Conservation (phyloP, 495 filamentous ascomycete species). For the Mytilinidion resinicola region DNA sequence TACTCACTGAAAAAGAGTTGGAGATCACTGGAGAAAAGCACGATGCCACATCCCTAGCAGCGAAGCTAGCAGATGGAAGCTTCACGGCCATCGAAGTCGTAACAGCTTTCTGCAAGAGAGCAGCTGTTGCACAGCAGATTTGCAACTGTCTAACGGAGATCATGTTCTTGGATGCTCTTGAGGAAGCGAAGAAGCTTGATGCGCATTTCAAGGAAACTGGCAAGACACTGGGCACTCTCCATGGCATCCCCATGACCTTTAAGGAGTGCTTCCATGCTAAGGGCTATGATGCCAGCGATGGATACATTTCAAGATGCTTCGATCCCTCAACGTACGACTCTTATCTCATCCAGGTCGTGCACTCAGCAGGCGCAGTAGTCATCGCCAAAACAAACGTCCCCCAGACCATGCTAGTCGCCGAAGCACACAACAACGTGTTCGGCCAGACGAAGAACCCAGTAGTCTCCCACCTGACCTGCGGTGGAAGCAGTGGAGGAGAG, state of each 20-base stretch:
- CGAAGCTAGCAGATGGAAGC: conserved; percentile 31
- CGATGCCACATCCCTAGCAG: conserved; percentile 40
- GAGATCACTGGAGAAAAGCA: conserved; percentile 45
- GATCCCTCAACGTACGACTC: conserved; percentile 8
- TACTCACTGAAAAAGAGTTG: conserved; percentile 40
- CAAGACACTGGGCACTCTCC: conserved; percentile 36
- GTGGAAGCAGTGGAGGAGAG: conserved; percentile 58
- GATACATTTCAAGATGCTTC: conserved; percentile 20
- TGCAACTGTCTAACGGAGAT: conserved; percentile 40
- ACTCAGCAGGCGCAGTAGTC: conserved; percentile 45
- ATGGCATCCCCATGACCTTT: conserved; percentile 42
- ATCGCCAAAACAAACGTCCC: conserved; percentile 52
- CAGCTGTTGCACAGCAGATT: conserved; percentile 41
- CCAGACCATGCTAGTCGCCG: conserved; percentile 44
- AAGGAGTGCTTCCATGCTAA: conserved; percentile 38
- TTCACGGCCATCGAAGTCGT: conserved; percentile 42
- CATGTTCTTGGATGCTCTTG: conserved; percentile 39
- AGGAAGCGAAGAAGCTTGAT: conserved; percentile 40
- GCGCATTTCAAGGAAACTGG: conserved; percentile 36
- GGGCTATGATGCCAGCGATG: conserved; percentile 25
- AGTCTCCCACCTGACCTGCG: conserved; percentile 52
- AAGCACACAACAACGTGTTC: conserved; percentile 54
- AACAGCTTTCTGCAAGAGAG: conserved; percentile 45
- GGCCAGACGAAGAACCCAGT: conserved; percentile 60
- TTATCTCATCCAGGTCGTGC: conserved; percentile 31